Evolutionary conservation across 176 grass and related monocot genomes (phyloP).

Genomic region (Carex littledalei): DNA sequence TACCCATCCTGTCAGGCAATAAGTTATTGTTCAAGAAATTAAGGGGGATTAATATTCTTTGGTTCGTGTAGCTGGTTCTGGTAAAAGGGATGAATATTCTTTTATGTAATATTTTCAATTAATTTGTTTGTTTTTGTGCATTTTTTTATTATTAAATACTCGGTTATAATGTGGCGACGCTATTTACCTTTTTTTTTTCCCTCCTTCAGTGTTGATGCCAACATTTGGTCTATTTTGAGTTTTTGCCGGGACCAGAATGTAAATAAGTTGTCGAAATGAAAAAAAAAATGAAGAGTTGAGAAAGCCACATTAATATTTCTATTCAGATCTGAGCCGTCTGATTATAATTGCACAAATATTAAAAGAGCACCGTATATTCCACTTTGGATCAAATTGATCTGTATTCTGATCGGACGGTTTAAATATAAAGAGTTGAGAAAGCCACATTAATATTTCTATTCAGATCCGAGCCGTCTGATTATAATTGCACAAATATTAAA

Average conservation of each 20-base stretch:
- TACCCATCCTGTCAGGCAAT: constrained; percentile 16
- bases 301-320: too few species aligned
- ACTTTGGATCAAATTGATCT: too few species aligned
- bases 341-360: too few species aligned
- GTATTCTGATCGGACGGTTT: too few species aligned
- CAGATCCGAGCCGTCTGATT: too few species aligned
- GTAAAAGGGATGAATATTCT: background rate
- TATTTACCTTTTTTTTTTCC: background rate
- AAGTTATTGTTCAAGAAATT: constrained; percentile 9
- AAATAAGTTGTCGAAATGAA: background rate
- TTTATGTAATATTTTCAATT: background rate
- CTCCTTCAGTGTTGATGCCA: background rate
- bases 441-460: too few species aligned
- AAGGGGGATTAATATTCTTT: background rate
- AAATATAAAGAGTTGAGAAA: too few species aligned
- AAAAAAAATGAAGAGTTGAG: too few species aligned
- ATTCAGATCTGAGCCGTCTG: too few species aligned
- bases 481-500: too few species aligned
- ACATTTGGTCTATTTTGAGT: background rate
- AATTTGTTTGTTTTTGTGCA: background rate
- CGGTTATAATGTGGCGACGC: background rate
- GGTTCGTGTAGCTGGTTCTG: background rate
- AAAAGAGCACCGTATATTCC: too few species aligned
- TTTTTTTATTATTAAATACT: background rate
- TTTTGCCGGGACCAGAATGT: background rate